Conservation (phyloP, 2,329 filamentous ascomycete species). For the Pestalotiopsis sp. region DNA sequence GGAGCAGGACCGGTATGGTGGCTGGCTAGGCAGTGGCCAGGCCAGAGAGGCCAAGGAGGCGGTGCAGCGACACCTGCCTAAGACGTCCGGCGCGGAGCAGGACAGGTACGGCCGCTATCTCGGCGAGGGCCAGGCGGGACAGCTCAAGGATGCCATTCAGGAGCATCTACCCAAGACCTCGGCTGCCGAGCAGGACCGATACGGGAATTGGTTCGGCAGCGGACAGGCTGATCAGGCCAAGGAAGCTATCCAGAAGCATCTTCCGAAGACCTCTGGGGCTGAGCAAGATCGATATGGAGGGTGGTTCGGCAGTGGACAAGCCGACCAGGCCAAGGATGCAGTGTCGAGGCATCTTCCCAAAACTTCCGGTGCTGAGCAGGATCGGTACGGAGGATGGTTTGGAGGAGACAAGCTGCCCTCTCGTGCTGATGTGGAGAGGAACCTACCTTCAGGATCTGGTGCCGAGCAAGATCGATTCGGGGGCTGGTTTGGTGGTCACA, state of each 20-base stretch:
- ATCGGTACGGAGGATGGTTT: constrained; percentile 25
- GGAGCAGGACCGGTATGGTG: constrained; percentile 26
- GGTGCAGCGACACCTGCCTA: constrained; percentile 19
- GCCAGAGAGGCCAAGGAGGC: constrained; percentile 19
- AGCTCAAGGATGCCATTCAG: neutral
- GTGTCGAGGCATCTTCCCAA: constrained; percentile 20
- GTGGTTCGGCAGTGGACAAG: constrained; percentile 24
- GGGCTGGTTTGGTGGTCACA: constrained; percentile 22
- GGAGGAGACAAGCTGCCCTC: constrained; percentile 21
- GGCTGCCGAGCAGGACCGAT: constrained; percentile 24
- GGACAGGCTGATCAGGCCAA: constrained; percentile 21
- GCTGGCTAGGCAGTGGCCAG: constrained; percentile 24
- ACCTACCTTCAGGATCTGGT: constrained; percentile 19
- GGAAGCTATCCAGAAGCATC: constrained; percentile 18
- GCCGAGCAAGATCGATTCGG: constrained; percentile 28
- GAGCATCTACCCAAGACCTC: constrained; percentile 7
- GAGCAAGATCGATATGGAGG: constrained; percentile 27
- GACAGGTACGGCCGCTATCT: constrained; percentile 26
- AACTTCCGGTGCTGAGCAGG: constrained; percentile 25
- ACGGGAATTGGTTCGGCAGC: constrained; percentile 23
- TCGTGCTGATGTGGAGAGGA: constrained; percentile 20
- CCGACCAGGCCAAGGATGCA: constrained; percentile 15
- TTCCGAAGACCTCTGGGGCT: constrained; percentile 21
- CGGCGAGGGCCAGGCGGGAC: constrained; percentile 16
- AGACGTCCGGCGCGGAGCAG: constrained; percentile 24